Conservation (phyloP, 129 eudicot species). For the Glebionis coronaria region DNA sequence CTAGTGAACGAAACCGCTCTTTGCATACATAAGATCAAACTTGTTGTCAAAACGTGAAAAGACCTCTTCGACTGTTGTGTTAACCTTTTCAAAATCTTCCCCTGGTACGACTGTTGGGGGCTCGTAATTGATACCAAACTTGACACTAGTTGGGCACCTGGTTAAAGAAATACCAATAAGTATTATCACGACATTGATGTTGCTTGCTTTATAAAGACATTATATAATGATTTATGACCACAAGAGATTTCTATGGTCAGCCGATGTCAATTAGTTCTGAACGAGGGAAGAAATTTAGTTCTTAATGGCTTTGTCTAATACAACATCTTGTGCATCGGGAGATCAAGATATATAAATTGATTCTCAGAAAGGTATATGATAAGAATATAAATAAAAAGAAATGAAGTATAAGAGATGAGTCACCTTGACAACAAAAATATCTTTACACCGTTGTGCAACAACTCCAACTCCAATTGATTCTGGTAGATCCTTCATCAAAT, state of each 20-base stretch:
- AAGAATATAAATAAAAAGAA: not conserved
- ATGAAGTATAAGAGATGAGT: not conserved
- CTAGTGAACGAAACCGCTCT: constrained; percentile 15
- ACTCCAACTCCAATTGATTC: constrained; percentile 82
- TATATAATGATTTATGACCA: too few species aligned
- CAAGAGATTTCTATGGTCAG: constrained; percentile 72
- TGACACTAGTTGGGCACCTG: not conserved
- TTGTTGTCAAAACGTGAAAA: constrained; percentile 13
- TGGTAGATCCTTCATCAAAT: constrained; percentile 85
- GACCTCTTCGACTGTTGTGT: constrained; percentile 9
- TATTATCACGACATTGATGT: too few species aligned
- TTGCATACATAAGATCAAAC: constrained; percentile 11
- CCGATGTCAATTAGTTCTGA: constrained; percentile 47
- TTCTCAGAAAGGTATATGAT: too few species aligned
- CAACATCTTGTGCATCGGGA: constrained; percentile 50
- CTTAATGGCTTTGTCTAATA: constrained; percentile 76
- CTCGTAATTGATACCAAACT: constrained; percentile 8
- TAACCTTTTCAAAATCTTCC: constrained; percentile 10
- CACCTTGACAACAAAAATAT: constrained; percentile 76
- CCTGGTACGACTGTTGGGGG: constrained; percentile 17
- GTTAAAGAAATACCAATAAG: too few species aligned
- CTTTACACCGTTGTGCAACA: constrained; percentile 95
- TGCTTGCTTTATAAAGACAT: too few species aligned
- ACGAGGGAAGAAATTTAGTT: constrained; percentile 52
- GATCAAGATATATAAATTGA: not conserved